Base-by-base conservation (phyloP, 345 rosid species). In the Pistacia integerrima region DNA sequence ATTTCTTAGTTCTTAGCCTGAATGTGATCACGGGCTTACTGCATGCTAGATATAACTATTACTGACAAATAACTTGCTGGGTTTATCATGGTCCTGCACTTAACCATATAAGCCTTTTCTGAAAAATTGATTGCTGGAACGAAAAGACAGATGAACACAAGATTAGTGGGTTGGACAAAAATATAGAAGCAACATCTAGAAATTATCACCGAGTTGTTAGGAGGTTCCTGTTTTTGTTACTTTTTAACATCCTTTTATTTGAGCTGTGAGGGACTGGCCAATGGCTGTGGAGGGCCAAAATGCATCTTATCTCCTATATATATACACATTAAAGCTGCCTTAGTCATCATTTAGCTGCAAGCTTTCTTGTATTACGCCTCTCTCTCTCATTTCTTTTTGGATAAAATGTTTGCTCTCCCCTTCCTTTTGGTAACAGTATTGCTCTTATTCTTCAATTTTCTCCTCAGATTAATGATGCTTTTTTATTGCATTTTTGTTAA, bases 401-500 rank as follows among this genome's bases (percentile, higher is more conserved):
- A 8, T 41, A 7, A 41, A 10, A 33, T 60, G 30, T 60, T 60
- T 28, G 36, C 17, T 11, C 14, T 4, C 12, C 46, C 41, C 17
- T 63, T 63, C 46, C 4, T 2, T 33, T 14, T 35, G 67, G 7
- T 54, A 41, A 41, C 36, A 28, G 3, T 41, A 18, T 64, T n/a
- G 52, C 69, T 18, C 20, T 64, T 41, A 18, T 3, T 63, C 8
- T 63, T 63, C 41, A 28, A 1, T 28, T 11, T 28, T 62, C 16
- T 30, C 66, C 64, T 60, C 64, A 8, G 22, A 16, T 49, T 51
- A 8, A 44, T 20, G 9, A 18, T 16, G 49, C 63, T 69, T 75
- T 75, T 69, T 9, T 22, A 16, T n/a, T 72, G 36, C 62, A 54
- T 62, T 59, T 36, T 77, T 7, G 49, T 76, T 68, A 44, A 33